Percentiles rank a stretch among this genome's conserved stretches.
Conservation (phyloP, 768 basidiomycete genomes). For the Boletus rufocinnamomeus region DNA sequence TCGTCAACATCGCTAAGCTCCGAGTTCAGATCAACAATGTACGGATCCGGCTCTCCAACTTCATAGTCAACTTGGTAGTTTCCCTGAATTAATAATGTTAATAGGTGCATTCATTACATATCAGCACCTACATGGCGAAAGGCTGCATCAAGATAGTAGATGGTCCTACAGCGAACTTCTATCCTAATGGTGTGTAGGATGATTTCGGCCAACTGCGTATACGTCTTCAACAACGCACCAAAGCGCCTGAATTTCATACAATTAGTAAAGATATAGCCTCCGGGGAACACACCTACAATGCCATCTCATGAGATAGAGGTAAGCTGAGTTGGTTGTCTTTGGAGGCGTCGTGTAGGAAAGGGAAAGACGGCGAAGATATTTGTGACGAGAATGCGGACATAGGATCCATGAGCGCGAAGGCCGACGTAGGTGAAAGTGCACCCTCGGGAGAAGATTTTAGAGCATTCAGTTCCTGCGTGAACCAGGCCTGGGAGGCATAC, state of each 20-base stretch:
- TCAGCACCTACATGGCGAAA: slow-evolving; percentile 63
- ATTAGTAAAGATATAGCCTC: slow-evolving; percentile 1
- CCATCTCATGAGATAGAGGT: slow-evolving; percentile 87
- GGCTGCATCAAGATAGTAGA: slow-evolving; percentile 79
- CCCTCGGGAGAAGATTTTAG: slow-evolving; percentile 63
- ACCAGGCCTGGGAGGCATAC: slow-evolving; percentile 67
- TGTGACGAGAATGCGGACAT: slow-evolving; percentile 44
- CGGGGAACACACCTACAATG: slow-evolving; percentile 58
- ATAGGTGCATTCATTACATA: slow-evolving; percentile 4
- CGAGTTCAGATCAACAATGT: slow-evolving; percentile 81
- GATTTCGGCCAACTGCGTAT: slow-evolving; percentile 84
- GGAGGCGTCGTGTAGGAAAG: slow-evolving; percentile 40
- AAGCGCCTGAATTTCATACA: slow-evolving; percentile 65
- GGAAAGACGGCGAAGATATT: slow-evolving; percentile 47
- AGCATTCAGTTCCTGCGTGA: slow-evolving; percentile 66
- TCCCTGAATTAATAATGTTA: slow-evolving; percentile 52
- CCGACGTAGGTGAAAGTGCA: slow-evolving; percentile 50
- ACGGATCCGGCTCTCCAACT: slow-evolving; percentile 88
- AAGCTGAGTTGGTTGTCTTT: slow-evolving; percentile 58
- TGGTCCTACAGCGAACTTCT: slow-evolving; percentile 82
- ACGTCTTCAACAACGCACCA: slow-evolving; percentile 87
- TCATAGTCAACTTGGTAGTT: slow-evolving; percentile 83
- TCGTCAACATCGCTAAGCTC: slow-evolving; percentile 80
- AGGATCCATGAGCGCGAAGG: slow-evolving; percentile 48
- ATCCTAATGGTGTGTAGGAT: slow-evolving; percentile 86